These are phyloP conservation scores for Mortierella antarctica DNA, from an alignment of 192 early-diverging fungal genomes.

Conservation along the genomic window DNA sequence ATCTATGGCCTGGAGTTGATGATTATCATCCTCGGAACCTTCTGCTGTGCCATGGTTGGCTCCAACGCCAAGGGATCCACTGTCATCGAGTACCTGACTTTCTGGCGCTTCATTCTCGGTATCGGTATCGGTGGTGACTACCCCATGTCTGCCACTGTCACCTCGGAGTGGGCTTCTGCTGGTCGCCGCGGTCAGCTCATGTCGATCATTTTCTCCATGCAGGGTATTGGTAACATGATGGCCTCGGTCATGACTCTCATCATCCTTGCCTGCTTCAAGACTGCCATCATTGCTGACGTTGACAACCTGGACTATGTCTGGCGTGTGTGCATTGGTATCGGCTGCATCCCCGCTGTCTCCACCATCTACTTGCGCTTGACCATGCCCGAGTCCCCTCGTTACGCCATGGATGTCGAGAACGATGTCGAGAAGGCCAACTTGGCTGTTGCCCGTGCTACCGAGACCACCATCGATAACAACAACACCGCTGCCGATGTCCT, in stretches of 20 bases:
- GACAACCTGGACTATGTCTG: constrained; percentile 86
- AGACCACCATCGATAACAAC: constrained; percentile 59
- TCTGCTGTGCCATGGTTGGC: constrained; percentile 82
- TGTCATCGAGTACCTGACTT: constrained; percentile 66
- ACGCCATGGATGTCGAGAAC: constrained; percentile 65
- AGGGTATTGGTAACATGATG: constrained; percentile 87
- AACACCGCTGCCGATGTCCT: constrained; percentile 66
- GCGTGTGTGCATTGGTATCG: constrained; percentile 85
- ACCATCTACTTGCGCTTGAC: constrained; percentile 91
- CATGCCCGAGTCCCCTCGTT: constrained; percentile 92
- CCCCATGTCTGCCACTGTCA: constrained; percentile 88
- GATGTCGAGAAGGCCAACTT: constrained; percentile 56
- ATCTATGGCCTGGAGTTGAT: constrained; percentile 91
- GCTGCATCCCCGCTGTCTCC: constrained; percentile 78
- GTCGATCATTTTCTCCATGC: constrained; percentile 88
- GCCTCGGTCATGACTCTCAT: constrained; percentile 78
- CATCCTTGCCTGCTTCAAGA: constrained; percentile 75
- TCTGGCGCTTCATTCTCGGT: constrained; percentile 84
- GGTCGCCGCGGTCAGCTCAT: constrained; percentile 86
- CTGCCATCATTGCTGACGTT: constrained; percentile 68
- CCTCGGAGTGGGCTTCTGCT: constrained; percentile 89
- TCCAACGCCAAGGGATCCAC: constrained; percentile 75
- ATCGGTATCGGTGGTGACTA: constrained; percentile 87
- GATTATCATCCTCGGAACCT: constrained; percentile 90
- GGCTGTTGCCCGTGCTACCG: constrained; percentile 57